Conservation (phyloP, 2,329 filamentous ascomycete genomes). For the Arthrobotrys conoides region DNA sequence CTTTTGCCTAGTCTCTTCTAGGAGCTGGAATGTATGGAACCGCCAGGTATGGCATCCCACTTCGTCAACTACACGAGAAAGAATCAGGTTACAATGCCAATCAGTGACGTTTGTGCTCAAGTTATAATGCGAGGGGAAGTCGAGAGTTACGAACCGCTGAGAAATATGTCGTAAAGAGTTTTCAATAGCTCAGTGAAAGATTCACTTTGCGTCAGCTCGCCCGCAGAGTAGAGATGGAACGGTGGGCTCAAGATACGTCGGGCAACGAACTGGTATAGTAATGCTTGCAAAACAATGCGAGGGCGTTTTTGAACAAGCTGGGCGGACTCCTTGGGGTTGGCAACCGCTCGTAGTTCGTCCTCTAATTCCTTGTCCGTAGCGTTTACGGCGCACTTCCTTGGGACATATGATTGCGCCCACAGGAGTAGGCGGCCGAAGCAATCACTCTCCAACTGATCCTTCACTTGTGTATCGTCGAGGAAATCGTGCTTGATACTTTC, state of each 20-base stretch:
- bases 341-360: too few relatives aligned
- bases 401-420: neutral
- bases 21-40: conserved; percentile 25
- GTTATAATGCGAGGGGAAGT: too few relatives aligned
- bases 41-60: conserved; percentile 8
- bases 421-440: neutral
- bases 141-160: neutral
- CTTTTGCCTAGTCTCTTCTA: neutral
- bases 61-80: conserved; percentile 1
- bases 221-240: neutral
- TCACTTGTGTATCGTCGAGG: conserved; percentile 19
- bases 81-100: neutral
- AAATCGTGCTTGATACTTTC: conserved; percentile 9
- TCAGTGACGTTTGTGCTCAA: neutral
- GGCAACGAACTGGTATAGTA: neutral
- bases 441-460: neutral
- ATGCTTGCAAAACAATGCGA: conserved; percentile 14
- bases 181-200: neutral
- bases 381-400: neutral
- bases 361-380: too few relatives aligned
- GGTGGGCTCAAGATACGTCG: conserved; percentile 7
- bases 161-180: conserved; percentile 17
- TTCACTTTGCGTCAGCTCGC: neutral
- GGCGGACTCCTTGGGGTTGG: too few relatives aligned
- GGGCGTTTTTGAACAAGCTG: neutral